These are phyloP conservation scores for Saccharomyces paradoxus DNA, from an alignment of 805 yeast species.

Conservation along the genomic window DNA sequence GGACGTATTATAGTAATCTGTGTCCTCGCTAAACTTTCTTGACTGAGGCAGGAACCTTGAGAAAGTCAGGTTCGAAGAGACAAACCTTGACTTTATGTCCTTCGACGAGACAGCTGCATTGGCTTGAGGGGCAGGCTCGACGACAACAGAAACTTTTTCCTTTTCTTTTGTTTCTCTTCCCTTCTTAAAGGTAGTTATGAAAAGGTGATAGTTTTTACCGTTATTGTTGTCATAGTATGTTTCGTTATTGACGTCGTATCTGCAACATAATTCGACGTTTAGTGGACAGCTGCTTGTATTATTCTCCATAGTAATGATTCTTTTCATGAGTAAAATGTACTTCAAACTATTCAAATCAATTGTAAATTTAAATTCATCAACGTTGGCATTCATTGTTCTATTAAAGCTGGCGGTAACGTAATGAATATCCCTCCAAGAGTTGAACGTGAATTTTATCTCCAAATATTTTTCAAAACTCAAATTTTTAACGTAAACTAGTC, in stretches of 20 bases:
- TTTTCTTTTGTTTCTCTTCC: neutral
- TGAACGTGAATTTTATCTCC: constrained; percentile 29
- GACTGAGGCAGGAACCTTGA: constrained; percentile 5
- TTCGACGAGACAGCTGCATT: neutral
- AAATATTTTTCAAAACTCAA: constrained; percentile 28
- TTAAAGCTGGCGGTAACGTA: constrained; percentile 22
- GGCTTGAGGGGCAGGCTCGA: neutral
- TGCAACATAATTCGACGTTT: constrained; percentile 26
- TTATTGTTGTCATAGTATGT: constrained; percentile 31
- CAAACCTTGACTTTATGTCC: neutral
- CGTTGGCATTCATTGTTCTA: constrained; percentile 18
- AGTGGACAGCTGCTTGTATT: constrained; percentile 12
- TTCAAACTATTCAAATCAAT: constrained; percentile 25
- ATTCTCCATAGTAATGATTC: constrained; percentile 11
- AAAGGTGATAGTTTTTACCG: constrained; percentile 25
- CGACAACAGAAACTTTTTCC: neutral
- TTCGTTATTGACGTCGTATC: constrained; percentile 29
- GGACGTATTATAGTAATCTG: constrained; percentile 29
- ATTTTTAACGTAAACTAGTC: constrained; percentile 26
- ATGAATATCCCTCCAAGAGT: constrained; percentile 29
- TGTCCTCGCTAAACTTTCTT: constrained; percentile 28
- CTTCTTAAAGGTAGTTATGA: neutral
- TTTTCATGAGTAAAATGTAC: constrained; percentile 20
- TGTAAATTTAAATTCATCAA: constrained; percentile 27
- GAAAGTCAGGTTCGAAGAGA: neutral